Percentiles rank a stretch among this genome's conserved stretches.
Conservation (phyloP, 139 green algal genomes). For the Coelastrella sp. region DNA sequence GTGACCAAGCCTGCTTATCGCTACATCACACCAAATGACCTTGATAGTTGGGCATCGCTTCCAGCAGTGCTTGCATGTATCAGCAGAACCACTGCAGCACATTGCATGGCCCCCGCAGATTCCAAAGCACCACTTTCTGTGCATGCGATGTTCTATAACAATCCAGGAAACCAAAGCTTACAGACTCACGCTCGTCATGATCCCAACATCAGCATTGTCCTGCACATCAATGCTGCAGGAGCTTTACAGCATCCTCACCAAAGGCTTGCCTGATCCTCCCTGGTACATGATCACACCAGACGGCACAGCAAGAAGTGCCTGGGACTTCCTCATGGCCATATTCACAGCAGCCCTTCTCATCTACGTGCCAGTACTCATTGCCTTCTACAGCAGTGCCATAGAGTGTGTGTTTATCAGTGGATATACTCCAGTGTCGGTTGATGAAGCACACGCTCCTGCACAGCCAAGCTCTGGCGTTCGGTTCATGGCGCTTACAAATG, state of each 20-base stretch:
- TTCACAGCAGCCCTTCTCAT: conserved; percentile 20
- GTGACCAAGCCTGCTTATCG: no score
- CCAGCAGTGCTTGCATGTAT: no score
- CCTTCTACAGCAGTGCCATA: neutral
- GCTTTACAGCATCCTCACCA: conserved; percentile 1
- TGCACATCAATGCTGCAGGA: neutral
- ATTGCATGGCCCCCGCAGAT: no score
- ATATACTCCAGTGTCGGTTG: neutral
- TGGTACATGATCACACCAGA: conserved; percentile 43
- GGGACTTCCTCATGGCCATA: conserved; percentile 11
- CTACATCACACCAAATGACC: no score
- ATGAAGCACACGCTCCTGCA: neutral
- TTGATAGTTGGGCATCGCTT: no score
- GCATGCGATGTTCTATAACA: no score
- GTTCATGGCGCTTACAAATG: conserved; percentile 37
- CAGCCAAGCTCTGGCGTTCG: neutral
- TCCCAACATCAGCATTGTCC: neutral
- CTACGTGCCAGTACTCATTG: conserved; percentile 24
- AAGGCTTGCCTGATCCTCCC: neutral
- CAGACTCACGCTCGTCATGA: neutral
- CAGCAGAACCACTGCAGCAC: no score
- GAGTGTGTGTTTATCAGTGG: neutral
- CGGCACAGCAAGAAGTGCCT: neutral
- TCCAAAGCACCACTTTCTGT: no score
- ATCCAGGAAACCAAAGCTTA: neutral